Evolutionary conservation across 2,329 filamentous ascomycete genomes (phyloP).

Genomic region (Huntiella moniliformis): DNA sequence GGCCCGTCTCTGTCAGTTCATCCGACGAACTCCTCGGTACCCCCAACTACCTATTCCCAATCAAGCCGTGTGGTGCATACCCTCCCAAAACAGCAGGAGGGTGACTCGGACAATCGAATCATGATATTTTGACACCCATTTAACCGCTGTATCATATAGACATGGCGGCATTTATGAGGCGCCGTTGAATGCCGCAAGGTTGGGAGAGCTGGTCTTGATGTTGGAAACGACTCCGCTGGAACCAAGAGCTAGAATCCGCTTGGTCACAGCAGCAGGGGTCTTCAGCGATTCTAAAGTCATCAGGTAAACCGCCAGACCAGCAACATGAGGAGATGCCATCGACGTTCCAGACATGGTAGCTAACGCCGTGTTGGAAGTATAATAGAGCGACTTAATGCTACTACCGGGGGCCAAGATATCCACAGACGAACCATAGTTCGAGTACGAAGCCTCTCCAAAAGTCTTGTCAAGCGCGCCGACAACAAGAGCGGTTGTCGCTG

Average conservation of each 20-base stretch:
- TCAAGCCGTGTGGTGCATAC: too few relatives aligned
- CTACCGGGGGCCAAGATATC: constrained; percentile 28
- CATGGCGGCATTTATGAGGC: neutral
- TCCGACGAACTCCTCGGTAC: too few relatives aligned
- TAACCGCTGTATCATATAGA: too few relatives aligned
- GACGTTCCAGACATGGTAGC: constrained; percentile 6
- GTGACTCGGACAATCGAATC: too few relatives aligned
- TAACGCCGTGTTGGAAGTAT: neutral
- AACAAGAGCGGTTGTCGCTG: constrained; percentile 14
- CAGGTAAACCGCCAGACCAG: constrained; percentile 9
- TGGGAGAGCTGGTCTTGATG: neutral
- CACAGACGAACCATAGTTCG: constrained; percentile 26
- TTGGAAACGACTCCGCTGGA: neutral
- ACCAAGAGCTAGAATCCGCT: neutral
- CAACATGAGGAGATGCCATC: constrained; percentile 11
- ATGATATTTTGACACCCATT: too few relatives aligned
- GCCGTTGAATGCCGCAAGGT: neutral
- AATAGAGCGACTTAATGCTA: constrained; percentile 20
- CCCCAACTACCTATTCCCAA: too few relatives aligned
- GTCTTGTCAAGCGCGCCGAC: constrained; percentile 15
- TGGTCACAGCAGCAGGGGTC: neutral
- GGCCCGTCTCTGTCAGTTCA: too few relatives aligned
- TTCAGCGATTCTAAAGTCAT: neutral
- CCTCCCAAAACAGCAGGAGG: too few relatives aligned
- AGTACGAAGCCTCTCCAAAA: constrained; percentile 21